Conservation (phyloP, 78 protist species). For the Dictyostelium brefeldianum region DNA sequence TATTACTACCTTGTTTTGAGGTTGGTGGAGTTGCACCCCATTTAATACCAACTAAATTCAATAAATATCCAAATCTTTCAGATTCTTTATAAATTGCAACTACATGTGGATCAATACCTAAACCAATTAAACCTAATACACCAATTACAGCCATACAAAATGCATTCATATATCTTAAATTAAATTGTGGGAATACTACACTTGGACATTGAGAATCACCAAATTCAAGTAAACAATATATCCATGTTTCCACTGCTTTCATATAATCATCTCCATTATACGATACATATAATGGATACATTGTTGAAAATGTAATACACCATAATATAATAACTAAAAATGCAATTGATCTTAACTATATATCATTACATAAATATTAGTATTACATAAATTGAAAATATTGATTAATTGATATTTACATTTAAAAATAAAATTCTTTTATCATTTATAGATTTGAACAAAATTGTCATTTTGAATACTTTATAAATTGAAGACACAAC, state of each 20-base stretch:
- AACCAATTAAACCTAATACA: background rate
- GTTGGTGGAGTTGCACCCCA: background rate
- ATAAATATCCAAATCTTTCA: background rate
- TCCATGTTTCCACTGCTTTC: background rate
- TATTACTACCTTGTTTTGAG: background rate
- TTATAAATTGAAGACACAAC: background rate
- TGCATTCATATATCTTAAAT: background rate
- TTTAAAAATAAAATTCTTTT: conserved; percentile 26
- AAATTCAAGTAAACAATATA: background rate
- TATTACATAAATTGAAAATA: background rate
- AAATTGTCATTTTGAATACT: background rate
- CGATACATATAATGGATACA: conserved; percentile 22
- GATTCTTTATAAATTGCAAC: conserved; percentile 21
- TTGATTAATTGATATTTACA: background rate
- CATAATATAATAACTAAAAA: conserved; percentile 5
- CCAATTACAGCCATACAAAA: conserved; percentile 24
- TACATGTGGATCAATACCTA: background rate
- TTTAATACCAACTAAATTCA: background rate
- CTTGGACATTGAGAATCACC: background rate
- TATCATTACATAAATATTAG: background rate
- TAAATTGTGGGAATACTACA: background rate
- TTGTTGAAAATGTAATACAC: background rate
- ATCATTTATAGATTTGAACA: conserved; percentile 12
- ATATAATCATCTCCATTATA: background rate
- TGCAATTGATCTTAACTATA: conserved; percentile 22